Conservation (phyloP, 345 rosid species). For the Arabidopsis arenosa region DNA sequence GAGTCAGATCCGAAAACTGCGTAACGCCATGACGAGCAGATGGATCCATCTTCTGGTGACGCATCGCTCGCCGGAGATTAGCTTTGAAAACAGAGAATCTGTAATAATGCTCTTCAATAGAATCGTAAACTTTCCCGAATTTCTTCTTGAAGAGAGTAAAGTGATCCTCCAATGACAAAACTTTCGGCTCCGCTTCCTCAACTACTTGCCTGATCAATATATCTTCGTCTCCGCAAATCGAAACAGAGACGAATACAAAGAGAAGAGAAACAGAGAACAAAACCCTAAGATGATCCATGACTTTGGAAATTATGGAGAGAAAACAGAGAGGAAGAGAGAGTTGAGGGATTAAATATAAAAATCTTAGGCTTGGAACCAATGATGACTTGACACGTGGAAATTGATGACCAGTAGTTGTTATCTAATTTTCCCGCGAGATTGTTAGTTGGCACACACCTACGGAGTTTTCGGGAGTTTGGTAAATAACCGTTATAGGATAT, state of each 20-base stretch:
- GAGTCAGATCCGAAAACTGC: slow-evolving; percentile 85
- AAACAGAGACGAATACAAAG: slow-evolving; percentile 49
- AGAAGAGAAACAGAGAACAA: slow-evolving; percentile 39
- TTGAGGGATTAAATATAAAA: too few species aligned
- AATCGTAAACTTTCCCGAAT: slow-evolving; percentile 61
- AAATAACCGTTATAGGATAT: not conserved
- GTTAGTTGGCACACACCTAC: slow-evolving; percentile 20
- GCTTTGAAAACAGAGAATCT: slow-evolving; percentile 60
- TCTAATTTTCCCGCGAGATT: not conserved
- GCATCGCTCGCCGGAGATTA: slow-evolving; percentile 65
- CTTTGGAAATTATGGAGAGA: not conserved
- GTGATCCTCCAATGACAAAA: slow-evolving; percentile 60
- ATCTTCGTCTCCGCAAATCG: slow-evolving; percentile 40
- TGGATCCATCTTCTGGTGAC: slow-evolving; percentile 79
- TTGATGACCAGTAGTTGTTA: not conserved
- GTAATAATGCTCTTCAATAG: slow-evolving; percentile 68
- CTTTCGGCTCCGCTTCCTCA: slow-evolving; percentile 42
- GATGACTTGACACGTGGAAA: slow-evolving; percentile 44
- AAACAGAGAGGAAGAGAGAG: not conserved
- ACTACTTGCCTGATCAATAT: slow-evolving; percentile 72
- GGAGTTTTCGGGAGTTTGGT: not conserved
- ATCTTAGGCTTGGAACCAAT: slow-evolving; percentile 30
- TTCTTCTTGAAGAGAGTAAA: slow-evolving; percentile 71
- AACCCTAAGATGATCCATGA: slow-evolving; percentile 48
- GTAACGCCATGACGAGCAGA: slow-evolving; percentile 81